phyloP scores from a whole-genome alignment of 495 filamentous ascomycete species.

The Friedmanniomyces simplex region DNA sequence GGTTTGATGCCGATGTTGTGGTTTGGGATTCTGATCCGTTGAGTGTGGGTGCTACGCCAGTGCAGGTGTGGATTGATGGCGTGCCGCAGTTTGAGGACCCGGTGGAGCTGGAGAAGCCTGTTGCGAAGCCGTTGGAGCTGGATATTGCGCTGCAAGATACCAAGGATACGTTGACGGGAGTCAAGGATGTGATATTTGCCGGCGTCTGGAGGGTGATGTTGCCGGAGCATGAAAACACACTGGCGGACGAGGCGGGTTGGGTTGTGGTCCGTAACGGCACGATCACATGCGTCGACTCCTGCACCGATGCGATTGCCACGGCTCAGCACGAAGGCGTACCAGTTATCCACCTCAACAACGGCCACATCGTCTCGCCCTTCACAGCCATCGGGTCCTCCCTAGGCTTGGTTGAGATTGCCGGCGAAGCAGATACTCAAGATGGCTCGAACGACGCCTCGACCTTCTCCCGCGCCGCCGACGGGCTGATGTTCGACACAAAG shows the following conservation, averaged over 20 bases:
- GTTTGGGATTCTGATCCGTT: constrained; percentile 59
- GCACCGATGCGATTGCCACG: constrained; percentile 13
- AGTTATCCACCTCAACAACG: constrained; percentile 42
- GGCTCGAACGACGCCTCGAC: constrained; percentile 30
- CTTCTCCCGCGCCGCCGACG: constrained; percentile 39
- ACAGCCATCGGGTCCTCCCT: constrained; percentile 43
- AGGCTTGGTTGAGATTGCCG: constrained; percentile 48
- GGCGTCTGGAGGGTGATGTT: constrained; percentile 10
- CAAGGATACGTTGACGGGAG: constrained; percentile 16
- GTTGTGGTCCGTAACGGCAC: constrained; percentile 43
- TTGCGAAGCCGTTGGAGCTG: constrained; percentile 28
- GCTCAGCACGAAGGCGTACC: constrained; percentile 7
- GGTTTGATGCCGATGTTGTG: constrained; percentile 56
- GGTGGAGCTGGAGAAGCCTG: constrained; percentile 18
- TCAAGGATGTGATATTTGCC: constrained; percentile 19
- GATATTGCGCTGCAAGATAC: constrained; percentile 15
- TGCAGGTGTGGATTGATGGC: constrained; percentile 58
- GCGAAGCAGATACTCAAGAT: constrained; percentile 39
- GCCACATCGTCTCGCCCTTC: constrained; percentile 45
- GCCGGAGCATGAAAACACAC: background rate
- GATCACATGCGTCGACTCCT: constrained; percentile 39
- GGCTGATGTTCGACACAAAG: constrained; percentile 39
- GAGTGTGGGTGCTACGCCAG: constrained; percentile 47
- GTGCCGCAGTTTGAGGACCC: constrained; percentile 27
- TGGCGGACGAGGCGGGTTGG: constrained; percentile 14